Base-by-base conservation (phyloP, 2,329 filamentous ascomycete genomes). In the Ophiosphaerella narmari region DNA sequence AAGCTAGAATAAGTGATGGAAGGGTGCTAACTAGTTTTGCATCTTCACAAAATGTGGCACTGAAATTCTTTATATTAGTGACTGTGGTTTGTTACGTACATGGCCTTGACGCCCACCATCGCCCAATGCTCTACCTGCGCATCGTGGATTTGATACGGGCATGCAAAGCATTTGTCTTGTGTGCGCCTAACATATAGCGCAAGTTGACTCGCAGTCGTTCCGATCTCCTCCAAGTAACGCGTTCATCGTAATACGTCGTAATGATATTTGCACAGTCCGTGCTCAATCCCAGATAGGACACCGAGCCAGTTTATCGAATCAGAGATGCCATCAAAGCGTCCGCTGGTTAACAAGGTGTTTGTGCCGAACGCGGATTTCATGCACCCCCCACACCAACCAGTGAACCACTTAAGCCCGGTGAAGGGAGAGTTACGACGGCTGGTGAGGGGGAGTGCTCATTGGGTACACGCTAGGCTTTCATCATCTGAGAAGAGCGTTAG, bases 291-390 rank as follows among this genome's bases (percentile, higher is more conserved):
- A 21, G 14, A 37, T 21, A 21, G 43, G 54, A 75, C 67, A 70
- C 75, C 79, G 81, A 43, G 81, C 82, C 83, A 85, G 85, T 81
- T 65, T 74, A 76, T 75, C 24, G 74, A 73, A 68, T 97, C 93
- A 97, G 93, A 97, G 90, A 89, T 95, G 88, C 91, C 89, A 87
- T 89, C 83, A 88, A 90, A 85, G 92, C 94, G 93, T 96, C 86
- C 93, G 92, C 90, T 60, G 78, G 80, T 84, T 90, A 95, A 97
- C 91, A 97, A 97, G 93, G 88, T 86, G 83, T 78, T 82, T 96
- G 93, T 97, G 94, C 90, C 93, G 91, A 89, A 97, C 94, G 91
- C 94, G 87, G 83, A 91, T 91, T 86, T 97, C 94, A 99, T 84
- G 81, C 85, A 88, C 78, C 84, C 62, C 85, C 77, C 77, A 78